Conservation (phyloP, 129 eudicot species). For the Rutidosis leptorrhynchoides region DNA sequence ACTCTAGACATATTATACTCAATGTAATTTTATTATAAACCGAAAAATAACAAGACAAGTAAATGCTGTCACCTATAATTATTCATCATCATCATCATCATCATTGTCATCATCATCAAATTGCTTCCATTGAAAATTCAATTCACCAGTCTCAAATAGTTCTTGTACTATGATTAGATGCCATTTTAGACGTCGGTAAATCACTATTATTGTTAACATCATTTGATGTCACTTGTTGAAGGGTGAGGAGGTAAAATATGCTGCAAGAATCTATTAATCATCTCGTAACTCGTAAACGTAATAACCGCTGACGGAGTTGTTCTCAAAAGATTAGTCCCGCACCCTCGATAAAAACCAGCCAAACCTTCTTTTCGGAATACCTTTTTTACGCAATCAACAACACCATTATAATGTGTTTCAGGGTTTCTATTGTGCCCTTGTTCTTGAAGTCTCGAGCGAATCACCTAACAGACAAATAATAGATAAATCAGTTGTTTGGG, state of each 20-base stretch:
- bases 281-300: conserved; percentile 89
- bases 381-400: conserved; percentile 78
- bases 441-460: conserved; percentile 90
- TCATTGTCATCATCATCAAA: conserved; percentile 23
- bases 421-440: conserved; percentile 70
- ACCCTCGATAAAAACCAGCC: conserved; percentile 87
- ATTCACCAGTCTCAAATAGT: conserved; percentile 31
- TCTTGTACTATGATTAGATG: conserved; percentile 42
- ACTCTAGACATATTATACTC: too few relatives aligned
- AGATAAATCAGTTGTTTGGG: not conserved
- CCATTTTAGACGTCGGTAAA: conserved; percentile 36
- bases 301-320: conserved; percentile 93
- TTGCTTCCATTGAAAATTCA: conserved; percentile 17
- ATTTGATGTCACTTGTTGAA: conserved; percentile 24
- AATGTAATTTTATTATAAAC: too few relatives aligned
- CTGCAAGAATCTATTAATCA: conserved; percentile 68
- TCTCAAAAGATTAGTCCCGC: conserved; percentile 89
- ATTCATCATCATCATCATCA: conserved; percentile 38
- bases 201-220: conserved; percentile 1
- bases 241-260: conserved; percentile 48
- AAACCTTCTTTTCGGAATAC: conserved; percentile 65
- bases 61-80: conserved; percentile 33
- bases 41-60: conserved; percentile 8
- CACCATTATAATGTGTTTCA: conserved; percentile 62
- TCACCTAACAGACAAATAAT: conserved; percentile 48